Base-by-base conservation (phyloP, 75 land plant species). In the Ceratopteris richardii region DNA sequence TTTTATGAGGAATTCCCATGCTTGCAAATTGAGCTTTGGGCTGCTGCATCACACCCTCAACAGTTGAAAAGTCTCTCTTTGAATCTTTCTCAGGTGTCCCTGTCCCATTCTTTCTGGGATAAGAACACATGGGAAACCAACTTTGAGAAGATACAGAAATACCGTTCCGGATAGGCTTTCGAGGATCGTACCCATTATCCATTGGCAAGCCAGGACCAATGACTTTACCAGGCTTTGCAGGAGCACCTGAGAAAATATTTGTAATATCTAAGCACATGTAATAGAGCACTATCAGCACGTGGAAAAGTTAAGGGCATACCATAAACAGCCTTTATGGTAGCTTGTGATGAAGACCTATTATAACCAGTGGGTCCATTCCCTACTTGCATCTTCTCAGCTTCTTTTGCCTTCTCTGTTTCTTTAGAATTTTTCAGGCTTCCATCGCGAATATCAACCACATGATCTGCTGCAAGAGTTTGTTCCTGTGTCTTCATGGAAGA, bases 201-300 rank as follows among this genome's bases (percentile, higher is more conserved):
- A 77, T 69, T 40, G 77, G 85, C 28, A 75, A 26, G 1, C 70
- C 71, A 19, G 88, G 71, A 12, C 88, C 73, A 31, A 85, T 68
- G 36, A 82, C 82, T 66, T 82, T 85, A 11, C 88, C 88, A 51
- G 88, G 85, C 56, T 73, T 78, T 63, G 82, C 88, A 37, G 69
- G 69, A 54, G 42, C 51, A 56, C 76, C 78, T 77, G 62, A 2
- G 17, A 46, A 46, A 9, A 33, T 4, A 33, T 4, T 9, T 4
- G 37, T 9, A 3, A 33, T 33, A 9, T 33, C 37, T 4, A 33
- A 9, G 37, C n/a, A n/a, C n/a, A n/a, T n/a, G n/a, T n/a, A n/a
- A n/a, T n/a, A n/a, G n/a, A n/a, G n/a, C n/a, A n/a, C n/a, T n/a
- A n/a, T n/a, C n/a, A n/a, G n/a, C n/a, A n/a, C n/a, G n/a, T n/a